Percentiles rank a stretch among this genome's conserved stretches.
Conservation (phyloP, 1,284 basidiomycete species). For the Microbotryum scabiosae region DNA sequence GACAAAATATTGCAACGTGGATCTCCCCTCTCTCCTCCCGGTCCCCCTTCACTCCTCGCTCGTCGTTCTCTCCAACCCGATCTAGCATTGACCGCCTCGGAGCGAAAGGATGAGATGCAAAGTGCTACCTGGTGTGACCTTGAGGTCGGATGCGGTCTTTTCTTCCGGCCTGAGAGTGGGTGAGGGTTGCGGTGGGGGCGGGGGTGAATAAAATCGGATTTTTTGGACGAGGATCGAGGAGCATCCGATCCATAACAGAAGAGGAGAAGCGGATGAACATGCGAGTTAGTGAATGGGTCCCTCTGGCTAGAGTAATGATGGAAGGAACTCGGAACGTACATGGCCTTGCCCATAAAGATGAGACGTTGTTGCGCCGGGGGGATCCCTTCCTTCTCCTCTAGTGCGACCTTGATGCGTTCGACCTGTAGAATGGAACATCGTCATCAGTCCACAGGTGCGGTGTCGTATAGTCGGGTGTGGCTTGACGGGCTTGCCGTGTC, state of each 20-base stretch:
- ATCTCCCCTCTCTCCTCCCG: too few species aligned
- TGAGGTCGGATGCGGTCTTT: slow-evolving; percentile 74
- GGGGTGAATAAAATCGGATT: too few species aligned
- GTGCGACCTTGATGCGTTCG: slow-evolving; percentile 91
- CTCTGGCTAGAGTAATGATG: not conserved
- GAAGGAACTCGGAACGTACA: slow-evolving; percentile 53
- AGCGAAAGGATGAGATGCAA: slow-evolving; percentile 88
- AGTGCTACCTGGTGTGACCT: slow-evolving; percentile 70
- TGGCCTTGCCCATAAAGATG: slow-evolving; percentile 89
- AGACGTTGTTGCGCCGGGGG: slow-evolving; percentile 93
- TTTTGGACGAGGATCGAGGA: not conserved
- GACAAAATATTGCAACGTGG: too few species aligned
- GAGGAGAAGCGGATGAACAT: not conserved
- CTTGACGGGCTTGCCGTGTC: slow-evolving; percentile 58
- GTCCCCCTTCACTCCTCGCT: not conserved
- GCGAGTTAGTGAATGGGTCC: not conserved
- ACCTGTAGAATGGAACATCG: slow-evolving; percentile 52
- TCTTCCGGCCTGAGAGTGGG: slow-evolving; percentile 56
- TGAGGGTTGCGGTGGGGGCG: not conserved
- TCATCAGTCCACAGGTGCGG: not conserved
- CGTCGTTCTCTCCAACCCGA: not conserved
- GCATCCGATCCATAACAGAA: not conserved
- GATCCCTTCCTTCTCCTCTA: slow-evolving; percentile 98
- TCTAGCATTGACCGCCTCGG: slow-evolving; percentile 56
- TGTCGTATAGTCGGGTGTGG: not conserved